Base-by-base conservation (phyloP, 805 yeast genomes). In the Wickerhamiella australiensis region DNA sequence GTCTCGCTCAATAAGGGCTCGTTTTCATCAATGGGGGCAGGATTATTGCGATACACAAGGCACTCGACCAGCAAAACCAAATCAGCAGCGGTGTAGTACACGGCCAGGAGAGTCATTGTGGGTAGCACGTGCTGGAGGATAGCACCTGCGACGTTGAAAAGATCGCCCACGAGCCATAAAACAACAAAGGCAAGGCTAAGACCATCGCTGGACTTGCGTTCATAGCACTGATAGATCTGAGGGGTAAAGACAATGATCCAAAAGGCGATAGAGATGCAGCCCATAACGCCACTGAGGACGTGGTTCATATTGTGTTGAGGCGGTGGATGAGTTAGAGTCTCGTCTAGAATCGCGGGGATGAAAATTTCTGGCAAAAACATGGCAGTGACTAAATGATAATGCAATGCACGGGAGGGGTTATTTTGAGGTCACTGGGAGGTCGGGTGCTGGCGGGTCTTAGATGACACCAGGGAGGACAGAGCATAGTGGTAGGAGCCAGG, bases 191-290 rank as follows among this genome's bases (percentile, higher is more conserved):
- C 70, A 36, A 88, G 66, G 6, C 96, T 87, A 17, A 92, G 73
- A 5, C 97, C 96, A 50, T 92, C 96, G 5, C 95, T 79, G 31
- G 87, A 79, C 64, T 85, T 80, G 60, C 97, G 54, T 25, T 46
- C 52, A 52, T 56, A 57, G 43, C 42, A 42, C 44, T 92, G 96
- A 65, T 86, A 88, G 42, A 92, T 82, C 63, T 90, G 97, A 9
- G 97, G 97, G 35, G 95, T 94, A 71, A 92, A 90, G 15, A 90
- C 98, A 45, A 92, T 88, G 52, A 92, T 82, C 98, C 98, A 90
- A 64, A 96, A 92, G 13, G 96, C 95, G 43, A 90, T 77, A 17
- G 97, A 90, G 31, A 92, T 86, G 11, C 95, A 85, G 23, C 84
- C 62, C 51, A 52, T 45, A 9, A 58, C 49, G 27, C 61, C 61